These are phyloP conservation scores for Alisma plantagoaquatica DNA, from an alignment of 106 monocot genomes.

Conservation along the genomic window DNA sequence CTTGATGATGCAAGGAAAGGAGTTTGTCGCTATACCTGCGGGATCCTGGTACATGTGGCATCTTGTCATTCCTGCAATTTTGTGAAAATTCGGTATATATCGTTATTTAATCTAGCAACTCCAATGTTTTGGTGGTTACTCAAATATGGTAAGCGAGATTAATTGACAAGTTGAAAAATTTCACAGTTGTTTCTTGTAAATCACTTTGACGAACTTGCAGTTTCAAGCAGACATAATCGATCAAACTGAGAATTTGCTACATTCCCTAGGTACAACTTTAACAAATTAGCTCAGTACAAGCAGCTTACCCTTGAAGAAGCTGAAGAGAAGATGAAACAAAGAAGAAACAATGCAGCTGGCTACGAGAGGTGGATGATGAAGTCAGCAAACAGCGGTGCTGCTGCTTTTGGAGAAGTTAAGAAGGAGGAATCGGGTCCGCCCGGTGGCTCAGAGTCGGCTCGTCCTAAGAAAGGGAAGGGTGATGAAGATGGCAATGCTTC, in stretches of 20 bases:
- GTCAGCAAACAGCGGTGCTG: slow-evolving; percentile 87
- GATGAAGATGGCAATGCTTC: slow-evolving; percentile 56
- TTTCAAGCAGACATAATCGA: no score
- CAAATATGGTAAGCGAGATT: no score
- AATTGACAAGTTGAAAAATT: no score
- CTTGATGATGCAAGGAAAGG: slow-evolving; percentile 92
- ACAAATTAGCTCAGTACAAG: slow-evolving; percentile 96
- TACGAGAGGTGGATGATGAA: slow-evolving; percentile 99
- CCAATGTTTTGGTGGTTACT: no score
- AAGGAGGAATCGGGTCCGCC: slow-evolving; percentile 21
- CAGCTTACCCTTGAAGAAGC: slow-evolving; percentile 98
- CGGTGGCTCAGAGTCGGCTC: slow-evolving; percentile 21
- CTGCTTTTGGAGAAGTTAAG: slow-evolving; percentile 79
- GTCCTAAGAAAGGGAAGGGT: slow-evolving; percentile 61
- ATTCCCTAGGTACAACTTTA: slow-evolving; percentile 89
- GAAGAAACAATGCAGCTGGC: slow-evolving; percentile 74
- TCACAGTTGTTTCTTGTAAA: no score
- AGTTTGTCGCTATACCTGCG: slow-evolving; percentile 91
- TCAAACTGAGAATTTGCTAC: no score
- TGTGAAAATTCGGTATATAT: no score
- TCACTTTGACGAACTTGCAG: no score
- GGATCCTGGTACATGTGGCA: slow-evolving; percentile 74
- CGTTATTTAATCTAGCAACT: no score
- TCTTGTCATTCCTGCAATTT: no score
- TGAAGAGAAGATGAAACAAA: slow-evolving; percentile 97